Evolutionary conservation across 169 alveolate species (phyloP).

Genomic region (Cryptosporidium sp.): DNA sequence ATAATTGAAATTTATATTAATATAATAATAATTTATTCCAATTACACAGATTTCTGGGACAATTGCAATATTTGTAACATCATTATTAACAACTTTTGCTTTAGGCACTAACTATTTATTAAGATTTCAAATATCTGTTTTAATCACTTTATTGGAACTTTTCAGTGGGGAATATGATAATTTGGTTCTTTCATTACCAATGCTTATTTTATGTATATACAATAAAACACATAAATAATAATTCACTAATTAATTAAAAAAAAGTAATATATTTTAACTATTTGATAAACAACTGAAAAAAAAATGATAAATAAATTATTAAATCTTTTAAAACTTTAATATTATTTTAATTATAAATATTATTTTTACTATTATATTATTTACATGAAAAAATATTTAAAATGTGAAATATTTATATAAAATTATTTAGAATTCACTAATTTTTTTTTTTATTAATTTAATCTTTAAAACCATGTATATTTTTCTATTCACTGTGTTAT

Average conservation of each 20-base stretch:
- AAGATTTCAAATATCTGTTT: constrained; percentile 2
- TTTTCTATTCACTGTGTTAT: too few species aligned
- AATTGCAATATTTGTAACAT: constrained; percentile 13
- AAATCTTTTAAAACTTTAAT: too few species aligned
- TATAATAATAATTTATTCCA: not conserved
- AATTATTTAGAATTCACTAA: too few species aligned
- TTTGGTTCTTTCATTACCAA: constrained; percentile 13
- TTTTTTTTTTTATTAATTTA: too few species aligned
- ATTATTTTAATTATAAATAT: too few species aligned
- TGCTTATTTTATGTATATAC: constrained; percentile 21
- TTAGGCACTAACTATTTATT: constrained; percentile 23
- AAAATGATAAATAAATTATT: too few species aligned
- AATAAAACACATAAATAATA: not conserved
- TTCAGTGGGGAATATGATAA: constrained; percentile 59
- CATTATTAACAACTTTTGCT: constrained; percentile 31
- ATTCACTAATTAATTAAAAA: not conserved
- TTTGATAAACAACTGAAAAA: too few species aligned
- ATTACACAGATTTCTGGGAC: constrained; percentile 24
- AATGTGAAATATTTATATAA: too few species aligned
- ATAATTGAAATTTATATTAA: not conserved
- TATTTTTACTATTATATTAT: too few species aligned
- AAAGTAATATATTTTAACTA: too few species aligned
- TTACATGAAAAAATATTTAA: too few species aligned
- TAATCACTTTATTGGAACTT: constrained; percentile 20
- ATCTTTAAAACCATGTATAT: too few species aligned